Conservation (phyloP, 2,329 filamentous ascomycete species). For the Chrysoporthe cubensis region DNA sequence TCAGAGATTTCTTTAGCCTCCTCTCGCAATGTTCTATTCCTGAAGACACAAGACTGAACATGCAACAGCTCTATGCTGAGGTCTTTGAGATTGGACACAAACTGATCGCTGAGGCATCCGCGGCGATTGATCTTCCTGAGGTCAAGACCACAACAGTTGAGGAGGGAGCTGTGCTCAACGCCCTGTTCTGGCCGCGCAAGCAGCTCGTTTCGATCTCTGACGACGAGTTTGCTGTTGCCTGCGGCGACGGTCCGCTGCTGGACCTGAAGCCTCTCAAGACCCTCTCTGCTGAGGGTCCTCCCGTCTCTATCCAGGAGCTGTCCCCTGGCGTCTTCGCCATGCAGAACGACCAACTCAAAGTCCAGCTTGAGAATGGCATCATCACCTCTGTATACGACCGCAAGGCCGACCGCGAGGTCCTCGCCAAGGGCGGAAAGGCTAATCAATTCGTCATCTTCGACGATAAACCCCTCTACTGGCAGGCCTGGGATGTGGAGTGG, state of each 20-base stretch:
- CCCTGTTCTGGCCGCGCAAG: slow-evolving; percentile 80
- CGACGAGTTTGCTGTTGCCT: slow-evolving; percentile 57
- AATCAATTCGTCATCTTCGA: slow-evolving; percentile 96
- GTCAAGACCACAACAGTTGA: slow-evolving; percentile 45
- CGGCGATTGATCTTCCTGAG: slow-evolving; percentile 65
- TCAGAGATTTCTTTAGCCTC: background rate
- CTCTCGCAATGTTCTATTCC: background rate
- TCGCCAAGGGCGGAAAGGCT: slow-evolving; percentile 74
- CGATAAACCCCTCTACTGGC: slow-evolving; percentile 96
- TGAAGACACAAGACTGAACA: slow-evolving; percentile 32
- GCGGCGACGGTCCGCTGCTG: slow-evolving; percentile 58
- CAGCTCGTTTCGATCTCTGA: slow-evolving; percentile 71
- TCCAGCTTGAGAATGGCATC: slow-evolving; percentile 73
- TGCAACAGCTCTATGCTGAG: slow-evolving; percentile 71
- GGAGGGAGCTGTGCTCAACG: slow-evolving; percentile 73
- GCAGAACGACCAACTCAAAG: slow-evolving; percentile 74
- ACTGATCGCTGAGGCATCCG: slow-evolving; percentile 71
- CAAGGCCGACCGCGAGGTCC: slow-evolving; percentile 72
- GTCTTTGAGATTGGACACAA: slow-evolving; percentile 78
- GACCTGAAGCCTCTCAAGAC: slow-evolving; percentile 55
- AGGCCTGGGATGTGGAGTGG: slow-evolving; percentile 97
- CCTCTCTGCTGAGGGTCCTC: slow-evolving; percentile 44
- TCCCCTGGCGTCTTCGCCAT: slow-evolving; percentile 72
- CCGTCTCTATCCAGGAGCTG: slow-evolving; percentile 56
- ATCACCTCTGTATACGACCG: slow-evolving; percentile 87